Percentiles rank a stretch among this genome's conserved stretches.
Evolutionary conservation across 73 alveolate genomes (phyloP).

Genomic region (Paramecium sexaurelia): DNA sequence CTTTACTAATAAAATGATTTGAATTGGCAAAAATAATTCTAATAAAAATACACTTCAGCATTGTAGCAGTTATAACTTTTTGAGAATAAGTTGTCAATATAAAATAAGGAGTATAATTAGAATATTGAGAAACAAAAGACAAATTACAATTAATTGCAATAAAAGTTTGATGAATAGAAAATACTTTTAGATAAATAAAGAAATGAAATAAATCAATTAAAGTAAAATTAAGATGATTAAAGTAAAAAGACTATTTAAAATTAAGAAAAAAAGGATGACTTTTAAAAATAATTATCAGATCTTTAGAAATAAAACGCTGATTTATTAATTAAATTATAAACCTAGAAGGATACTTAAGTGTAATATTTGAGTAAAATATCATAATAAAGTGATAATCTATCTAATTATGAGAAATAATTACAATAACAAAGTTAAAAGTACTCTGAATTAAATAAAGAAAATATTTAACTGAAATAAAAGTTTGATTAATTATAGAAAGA

Average conservation of each 20-base stretch:
- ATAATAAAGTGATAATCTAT: not conserved
- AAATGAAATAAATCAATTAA: not conserved
- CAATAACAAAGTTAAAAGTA: not conserved
- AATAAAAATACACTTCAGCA: not conserved
- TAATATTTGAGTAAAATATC: not conserved
- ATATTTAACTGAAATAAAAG: not conserved
- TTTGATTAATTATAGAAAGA: not conserved
- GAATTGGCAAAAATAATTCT: conserved; percentile 18
- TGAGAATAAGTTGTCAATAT: not conserved
- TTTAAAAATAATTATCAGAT: not conserved
- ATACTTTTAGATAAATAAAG: not conserved
- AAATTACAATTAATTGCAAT: not conserved
- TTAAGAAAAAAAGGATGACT: not conserved
- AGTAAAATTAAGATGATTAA: not conserved
- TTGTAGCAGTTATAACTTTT: not conserved
- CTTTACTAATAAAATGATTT: not conserved
- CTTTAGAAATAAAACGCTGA: not conserved
- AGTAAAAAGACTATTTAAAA: not conserved
- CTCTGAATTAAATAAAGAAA: not conserved
- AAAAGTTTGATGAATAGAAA: not conserved
- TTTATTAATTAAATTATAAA: not conserved
- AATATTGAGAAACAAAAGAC: not conserved
- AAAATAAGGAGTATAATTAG: not conserved
- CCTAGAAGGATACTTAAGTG: not conserved
- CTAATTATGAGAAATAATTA: not conserved